Evolutionary conservation across 805 yeast species (phyloP).

Genomic region (Nakazawaea siamensis): DNA sequence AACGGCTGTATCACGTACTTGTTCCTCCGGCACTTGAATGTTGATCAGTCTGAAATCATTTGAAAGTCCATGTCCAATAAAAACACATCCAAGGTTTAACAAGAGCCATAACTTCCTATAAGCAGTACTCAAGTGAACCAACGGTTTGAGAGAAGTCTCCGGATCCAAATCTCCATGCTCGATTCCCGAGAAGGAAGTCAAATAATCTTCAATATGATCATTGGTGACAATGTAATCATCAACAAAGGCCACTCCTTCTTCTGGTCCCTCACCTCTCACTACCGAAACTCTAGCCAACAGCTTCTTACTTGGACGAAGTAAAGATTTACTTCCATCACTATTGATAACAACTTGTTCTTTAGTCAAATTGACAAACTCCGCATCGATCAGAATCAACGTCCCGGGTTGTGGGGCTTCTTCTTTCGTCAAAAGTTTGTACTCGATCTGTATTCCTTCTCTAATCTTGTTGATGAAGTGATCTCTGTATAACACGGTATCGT

Average conservation of each 20-base stretch:
- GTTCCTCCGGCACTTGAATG: conserved; percentile 75
- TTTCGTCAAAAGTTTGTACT: conserved; percentile 59
- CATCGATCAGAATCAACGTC: conserved; percentile 84
- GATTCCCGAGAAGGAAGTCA: conserved; percentile 91
- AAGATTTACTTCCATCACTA: conserved; percentile 58
- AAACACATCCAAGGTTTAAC: conserved; percentile 79
- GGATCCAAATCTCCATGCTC: conserved; percentile 87
- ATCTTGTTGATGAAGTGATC: conserved; percentile 69
- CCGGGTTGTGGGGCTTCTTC: conserved; percentile 72
- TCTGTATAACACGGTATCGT: conserved; percentile 59
- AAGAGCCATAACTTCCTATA: conserved; percentile 87
- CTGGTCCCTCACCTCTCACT: conserved; percentile 61
- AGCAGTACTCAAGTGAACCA: conserved; percentile 76
- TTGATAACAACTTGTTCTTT: conserved; percentile 76
- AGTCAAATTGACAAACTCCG: conserved; percentile 83
- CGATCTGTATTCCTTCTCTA: conserved; percentile 47
- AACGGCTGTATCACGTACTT: conserved; percentile 85
- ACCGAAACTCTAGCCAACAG: conserved; percentile 89
- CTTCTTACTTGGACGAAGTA: conserved; percentile 67
- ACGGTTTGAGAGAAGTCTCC: conserved; percentile 46
- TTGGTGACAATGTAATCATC: conserved; percentile 85
- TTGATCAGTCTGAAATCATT: conserved; percentile 93
- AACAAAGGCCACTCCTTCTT: conserved; percentile 71
- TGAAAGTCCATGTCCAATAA: conserved; percentile 89
- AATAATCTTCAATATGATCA: conserved; percentile 68